Percentiles rank a stretch among this genome's conserved stretches.
Conservation (phyloP, 371 early-diverging fungal genomes). For the Coemansia sp. region DNA sequence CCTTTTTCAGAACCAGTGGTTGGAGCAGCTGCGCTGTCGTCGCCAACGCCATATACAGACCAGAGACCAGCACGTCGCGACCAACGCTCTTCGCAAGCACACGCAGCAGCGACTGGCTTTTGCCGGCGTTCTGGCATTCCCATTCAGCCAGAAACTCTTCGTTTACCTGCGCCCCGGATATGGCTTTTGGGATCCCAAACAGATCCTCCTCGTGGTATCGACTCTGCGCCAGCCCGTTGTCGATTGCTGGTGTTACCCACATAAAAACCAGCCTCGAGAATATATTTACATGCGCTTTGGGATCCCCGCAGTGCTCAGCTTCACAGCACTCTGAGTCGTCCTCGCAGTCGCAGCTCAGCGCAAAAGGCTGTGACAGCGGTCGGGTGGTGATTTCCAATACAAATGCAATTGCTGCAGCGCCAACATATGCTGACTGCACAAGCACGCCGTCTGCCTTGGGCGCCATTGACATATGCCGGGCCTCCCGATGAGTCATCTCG, state of each 20-base stretch:
- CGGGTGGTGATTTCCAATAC: slow-evolving; percentile 5
- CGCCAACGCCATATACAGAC: slow-evolving; percentile 59
- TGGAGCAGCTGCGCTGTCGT: slow-evolving; percentile 66
- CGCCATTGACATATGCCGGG: not conserved
- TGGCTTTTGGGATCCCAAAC: slow-evolving; percentile 4
- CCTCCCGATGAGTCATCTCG: slow-evolving; percentile 7
- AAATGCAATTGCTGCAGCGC: not conserved
- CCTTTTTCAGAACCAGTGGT: slow-evolving; percentile 16
- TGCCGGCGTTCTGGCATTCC: not conserved
- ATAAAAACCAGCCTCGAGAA: slow-evolving; percentile 14
- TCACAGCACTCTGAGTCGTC: not conserved
- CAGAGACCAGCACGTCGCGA: slow-evolving; percentile 13
- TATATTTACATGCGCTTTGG: slow-evolving; percentile 4
- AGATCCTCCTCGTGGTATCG: slow-evolving; percentile 7
- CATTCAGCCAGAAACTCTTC: slow-evolving; percentile 16
- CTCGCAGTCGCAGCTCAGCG: not conserved
- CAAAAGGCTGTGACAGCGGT: not conserved
- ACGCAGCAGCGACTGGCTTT: not conserved
- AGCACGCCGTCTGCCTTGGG: not conserved
- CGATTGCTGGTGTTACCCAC: slow-evolving; percentile 28
- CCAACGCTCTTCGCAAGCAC: not conserved
- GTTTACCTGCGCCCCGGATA: slow-evolving; percentile 5
- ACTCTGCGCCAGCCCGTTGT: slow-evolving; percentile 6
- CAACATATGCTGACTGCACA: not conserved
- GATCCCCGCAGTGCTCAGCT: not conserved